phyloP scores from a whole-genome alignment of 2,329 filamentous ascomycete genomes.

The Teratosphaeria zuluensis region DNA sequence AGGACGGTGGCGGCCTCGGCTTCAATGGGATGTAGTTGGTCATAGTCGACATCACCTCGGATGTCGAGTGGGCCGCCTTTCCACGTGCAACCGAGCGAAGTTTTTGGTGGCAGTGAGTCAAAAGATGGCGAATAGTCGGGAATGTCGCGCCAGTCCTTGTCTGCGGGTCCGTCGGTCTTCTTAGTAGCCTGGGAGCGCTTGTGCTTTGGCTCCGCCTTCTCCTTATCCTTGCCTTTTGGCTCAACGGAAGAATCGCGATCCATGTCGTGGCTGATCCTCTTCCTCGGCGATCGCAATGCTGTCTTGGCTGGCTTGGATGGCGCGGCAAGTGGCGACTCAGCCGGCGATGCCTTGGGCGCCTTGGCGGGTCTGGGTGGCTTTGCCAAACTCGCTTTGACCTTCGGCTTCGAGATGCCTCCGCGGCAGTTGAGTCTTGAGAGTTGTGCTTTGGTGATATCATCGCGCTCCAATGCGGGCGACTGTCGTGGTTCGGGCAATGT shows the following conservation, averaged over 20 bases:
- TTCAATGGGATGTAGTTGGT: conserved; percentile 70
- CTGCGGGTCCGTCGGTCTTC: conserved; percentile 16
- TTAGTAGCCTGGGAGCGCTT: conserved; percentile 20
- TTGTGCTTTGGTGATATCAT: not conserved
- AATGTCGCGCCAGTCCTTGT: conserved; percentile 16
- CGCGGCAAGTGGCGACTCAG: not conserved
- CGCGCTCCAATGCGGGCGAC: conserved; percentile 1
- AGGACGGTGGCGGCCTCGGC: conserved; percentile 65
- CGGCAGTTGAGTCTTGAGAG: conserved; percentile 2
- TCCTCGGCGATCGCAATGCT: not conserved
- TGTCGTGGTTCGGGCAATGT: conserved; percentile 1
- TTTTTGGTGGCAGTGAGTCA: conserved; percentile 7
- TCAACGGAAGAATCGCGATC: not conserved
- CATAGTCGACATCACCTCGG: conserved; percentile 56
- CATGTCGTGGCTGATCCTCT: conserved; percentile 1
- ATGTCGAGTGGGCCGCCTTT: conserved; percentile 61
- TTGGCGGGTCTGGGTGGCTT: not conserved
- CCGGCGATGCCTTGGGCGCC: not conserved
- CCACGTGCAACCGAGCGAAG: conserved; percentile 7
- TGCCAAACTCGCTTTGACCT: not conserved
- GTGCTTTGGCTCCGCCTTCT: conserved; percentile 8
- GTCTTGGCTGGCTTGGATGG: not conserved
- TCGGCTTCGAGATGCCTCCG: conserved; percentile 4
- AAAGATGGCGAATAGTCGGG: conserved; percentile 18
- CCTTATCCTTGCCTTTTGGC: not conserved